These are phyloP conservation scores for Fusarium duplospermum DNA, from an alignment of 2,329 filamentous ascomycete genomes.

Conservation along the genomic window DNA sequence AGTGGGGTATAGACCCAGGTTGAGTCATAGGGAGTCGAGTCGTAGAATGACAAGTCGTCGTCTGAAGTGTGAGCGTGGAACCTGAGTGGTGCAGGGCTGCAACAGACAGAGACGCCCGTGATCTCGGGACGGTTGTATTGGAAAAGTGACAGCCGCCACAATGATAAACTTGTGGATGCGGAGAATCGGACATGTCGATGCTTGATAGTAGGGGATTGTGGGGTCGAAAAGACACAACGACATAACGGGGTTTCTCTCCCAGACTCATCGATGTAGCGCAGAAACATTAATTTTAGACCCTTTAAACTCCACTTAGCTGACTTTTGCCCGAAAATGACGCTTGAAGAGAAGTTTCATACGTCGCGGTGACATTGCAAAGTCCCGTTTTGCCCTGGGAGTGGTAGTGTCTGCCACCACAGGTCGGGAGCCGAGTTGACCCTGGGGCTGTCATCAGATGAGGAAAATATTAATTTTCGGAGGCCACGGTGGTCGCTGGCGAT, in stretches of 20 bases:
- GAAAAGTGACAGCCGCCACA: background rate
- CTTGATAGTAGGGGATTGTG: background rate
- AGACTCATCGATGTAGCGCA: background rate
- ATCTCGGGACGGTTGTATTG: background rate
- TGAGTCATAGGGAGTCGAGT: background rate
- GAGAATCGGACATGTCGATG: background rate
- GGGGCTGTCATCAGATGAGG: background rate
- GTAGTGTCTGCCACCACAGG: background rate
- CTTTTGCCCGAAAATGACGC: background rate
- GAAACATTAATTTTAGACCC: background rate
- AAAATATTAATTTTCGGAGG: background rate
- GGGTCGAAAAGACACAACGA: background rate
- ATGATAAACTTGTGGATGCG: background rate
- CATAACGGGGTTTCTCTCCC: background rate
- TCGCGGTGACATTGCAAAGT: background rate
- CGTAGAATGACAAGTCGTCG: background rate
- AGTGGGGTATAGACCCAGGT: background rate
- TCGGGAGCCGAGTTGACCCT: background rate
- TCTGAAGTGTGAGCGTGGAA: background rate
- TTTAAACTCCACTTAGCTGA: background rate
- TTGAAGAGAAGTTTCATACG: background rate
- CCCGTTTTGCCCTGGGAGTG: background rate
- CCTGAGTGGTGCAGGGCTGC: background rate
- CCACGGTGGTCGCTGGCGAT: background rate
- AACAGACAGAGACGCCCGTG: background rate